Base-by-base conservation (phyloP, 1,139 yeast genomes). In the Pichia sp. region DNA sequence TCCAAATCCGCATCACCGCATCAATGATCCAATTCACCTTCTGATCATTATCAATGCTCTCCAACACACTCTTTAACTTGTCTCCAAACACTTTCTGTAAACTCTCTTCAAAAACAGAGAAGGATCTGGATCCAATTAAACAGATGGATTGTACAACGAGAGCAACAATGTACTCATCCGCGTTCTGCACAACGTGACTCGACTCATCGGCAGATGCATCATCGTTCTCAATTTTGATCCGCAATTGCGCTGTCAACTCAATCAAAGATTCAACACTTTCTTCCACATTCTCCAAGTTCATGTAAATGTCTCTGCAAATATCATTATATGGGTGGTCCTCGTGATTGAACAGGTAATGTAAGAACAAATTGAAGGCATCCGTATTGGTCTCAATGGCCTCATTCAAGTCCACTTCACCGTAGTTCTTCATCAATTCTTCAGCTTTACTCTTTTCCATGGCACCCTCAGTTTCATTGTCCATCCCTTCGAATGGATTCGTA, bases 71-170 rank as follows among this genome's bases (percentile, higher is more conserved):
- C 39, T 63, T 58, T 46, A 88, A 61, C 39, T 56, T 56, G 4
- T 42, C 48, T 9, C 52, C 51, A 29, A 51, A 44, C 12, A 56
- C 42, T 31, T 55, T 56, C 14, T 55, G 38, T 11, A 59, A 57
- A n/a, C 60, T 57, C 10, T 56, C 56, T 35, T 56, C 59, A 28
- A 87, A 87, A 39, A 94, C 94, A 18, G 94, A 84, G 32, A 88
- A 71, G 1, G 97, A 87, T 54, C 97, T 73, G 32, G 86, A 81
- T 19, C 97, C 96, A 42, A 87, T 77, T 51, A 77, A 80, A 32
- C 93, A 83, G 38, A 86, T 69, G 0, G 83, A 69, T 52, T 85
- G 88, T 47, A 81, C 68, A 18, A 87, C 60, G 20, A 84, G 62
- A 25, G 81, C 74, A 29, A 81, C 65, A 28, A 76, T 56, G 41